Evolutionary conservation across 768 basidiomycete genomes (phyloP), one percentile per base, ranked within the genome.

Genomic region (Hemileccinum impolitum): DNA sequence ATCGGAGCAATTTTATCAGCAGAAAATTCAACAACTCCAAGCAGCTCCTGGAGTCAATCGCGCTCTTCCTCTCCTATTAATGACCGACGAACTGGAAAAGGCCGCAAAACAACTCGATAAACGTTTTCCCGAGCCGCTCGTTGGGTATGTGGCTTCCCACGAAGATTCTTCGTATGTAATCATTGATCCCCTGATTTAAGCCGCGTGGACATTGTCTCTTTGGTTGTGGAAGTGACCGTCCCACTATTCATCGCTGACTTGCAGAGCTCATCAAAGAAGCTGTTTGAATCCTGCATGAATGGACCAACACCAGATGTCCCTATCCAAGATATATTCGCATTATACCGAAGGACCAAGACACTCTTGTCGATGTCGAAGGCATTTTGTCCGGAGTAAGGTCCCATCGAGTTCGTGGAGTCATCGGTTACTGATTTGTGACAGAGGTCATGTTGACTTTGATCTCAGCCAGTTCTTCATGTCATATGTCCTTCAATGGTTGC

Each of bases 11-110:
- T 82, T 76, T 70, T 91, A 86, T 60, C 79, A 78, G 14, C 65
- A 69, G 47, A 85, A 81, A 69, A 77, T 81, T 56, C 73, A 77
- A 37, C 81, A 85, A 57, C 72, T 88, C 57, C 80, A 81, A 55
- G 69, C 79, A 3, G 71, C 81, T 6, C 87, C 87, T 4, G 90
- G 89, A 1, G 85, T 87, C 12, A 92, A 93, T 59, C 75, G 85
- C 36, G 90, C 92, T 0, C 70, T 91, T 31, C 91, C 92, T 1
- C 70, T 94, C 32, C 69, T 95, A 25, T 67, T 89, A 25, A 82
- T 95, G 80, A 90, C 90, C 4, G 86, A 88, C 40, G 94, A 95
- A 70, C 70, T 96, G 2, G 92, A 95, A 75, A 95, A 92, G 65
- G 71, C 76, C 32, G 82, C 88, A 15, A 94, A 94, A 67, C 70